These are phyloP conservation scores for Beauveria varroae DNA, from an alignment of 2,329 filamentous ascomycete species.

Conservation along the genomic window DNA sequence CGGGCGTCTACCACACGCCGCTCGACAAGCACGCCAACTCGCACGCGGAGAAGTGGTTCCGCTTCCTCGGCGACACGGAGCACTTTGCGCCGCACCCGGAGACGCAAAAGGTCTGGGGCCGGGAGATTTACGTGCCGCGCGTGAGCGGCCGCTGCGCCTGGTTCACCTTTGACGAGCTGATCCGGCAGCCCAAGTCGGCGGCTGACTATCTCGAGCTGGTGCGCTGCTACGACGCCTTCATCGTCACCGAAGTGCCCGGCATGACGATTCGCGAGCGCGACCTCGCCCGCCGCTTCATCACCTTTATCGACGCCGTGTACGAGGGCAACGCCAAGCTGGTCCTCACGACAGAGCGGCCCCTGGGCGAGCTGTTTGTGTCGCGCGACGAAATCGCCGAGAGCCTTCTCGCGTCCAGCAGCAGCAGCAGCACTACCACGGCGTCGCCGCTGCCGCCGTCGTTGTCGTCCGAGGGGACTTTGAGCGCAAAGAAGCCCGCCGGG, in stretches of 20 bases:
- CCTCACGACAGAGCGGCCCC: conserved; percentile 77
- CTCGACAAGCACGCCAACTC: conserved; percentile 68
- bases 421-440: conserved; percentile 18
- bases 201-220: conserved; percentile 93
- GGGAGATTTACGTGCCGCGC: conserved; percentile 77
- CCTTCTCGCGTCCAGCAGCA: conserved; percentile 42
- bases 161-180: conserved; percentile 90
- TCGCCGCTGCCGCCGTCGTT: conserved; percentile 13
- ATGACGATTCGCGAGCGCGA: conserved; percentile 87
- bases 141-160: conserved; percentile 83
- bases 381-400: conserved; percentile 56
- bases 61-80: conserved; percentile 80
- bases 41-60: conserved; percentile 93
- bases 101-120: conserved; percentile 82
- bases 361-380: conserved; percentile 80
- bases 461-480: not conserved
- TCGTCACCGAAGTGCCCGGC: conserved; percentile 82
- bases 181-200: conserved; percentile 79
- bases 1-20: conserved; percentile 87
- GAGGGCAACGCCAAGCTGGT: conserved; percentile 91
- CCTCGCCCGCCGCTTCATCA: conserved; percentile 88
- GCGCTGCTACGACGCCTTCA: conserved; percentile 83
- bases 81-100: conserved; percentile 68
- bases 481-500: conserved; percentile 2
- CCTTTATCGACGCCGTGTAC: conserved; percentile 94